phyloP scores from a whole-genome alignment of 169 alveolate species.

The Amoebophrya sp. region DNA sequence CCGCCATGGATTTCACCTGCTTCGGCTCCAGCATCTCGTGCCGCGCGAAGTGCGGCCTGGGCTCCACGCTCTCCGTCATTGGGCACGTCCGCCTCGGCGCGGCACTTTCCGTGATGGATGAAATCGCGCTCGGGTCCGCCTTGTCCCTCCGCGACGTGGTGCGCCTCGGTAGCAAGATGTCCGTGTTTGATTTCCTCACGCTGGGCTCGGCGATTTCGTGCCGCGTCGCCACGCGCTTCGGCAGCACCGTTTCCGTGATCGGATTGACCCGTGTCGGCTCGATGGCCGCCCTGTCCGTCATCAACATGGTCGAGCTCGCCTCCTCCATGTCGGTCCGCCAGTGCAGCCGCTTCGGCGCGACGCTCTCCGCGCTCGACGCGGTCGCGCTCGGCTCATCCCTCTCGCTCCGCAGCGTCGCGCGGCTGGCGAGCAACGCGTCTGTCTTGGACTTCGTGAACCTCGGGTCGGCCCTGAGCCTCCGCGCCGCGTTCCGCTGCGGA shows the following conservation, averaged over 20 bases:
- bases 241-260: conserved; percentile 5
- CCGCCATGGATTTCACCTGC: neutral
- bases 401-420: no score
- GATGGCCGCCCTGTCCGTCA: neutral
- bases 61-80: neutral
- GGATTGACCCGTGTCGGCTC: neutral
- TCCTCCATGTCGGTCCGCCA: neutral
- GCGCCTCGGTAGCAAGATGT: neutral
- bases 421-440: no score
- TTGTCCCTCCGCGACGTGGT: neutral
- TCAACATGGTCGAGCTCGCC: neutral
- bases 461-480: no score
- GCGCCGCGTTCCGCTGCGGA: no score
- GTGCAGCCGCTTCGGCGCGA: neutral
- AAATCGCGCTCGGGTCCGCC: neutral
- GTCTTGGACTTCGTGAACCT: no score
- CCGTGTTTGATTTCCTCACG: neutral
- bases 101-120: neutral
- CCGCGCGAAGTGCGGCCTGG: neutral
- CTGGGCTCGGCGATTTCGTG: neutral
- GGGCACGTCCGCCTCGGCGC: neutral
- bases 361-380: neutral
- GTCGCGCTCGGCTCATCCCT: neutral
- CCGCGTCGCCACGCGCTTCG: neutral
- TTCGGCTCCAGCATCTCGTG: neutral